Conservation (phyloP, 495 filamentous ascomycete genomes). For the Talaromyces proteolyticus region DNA sequence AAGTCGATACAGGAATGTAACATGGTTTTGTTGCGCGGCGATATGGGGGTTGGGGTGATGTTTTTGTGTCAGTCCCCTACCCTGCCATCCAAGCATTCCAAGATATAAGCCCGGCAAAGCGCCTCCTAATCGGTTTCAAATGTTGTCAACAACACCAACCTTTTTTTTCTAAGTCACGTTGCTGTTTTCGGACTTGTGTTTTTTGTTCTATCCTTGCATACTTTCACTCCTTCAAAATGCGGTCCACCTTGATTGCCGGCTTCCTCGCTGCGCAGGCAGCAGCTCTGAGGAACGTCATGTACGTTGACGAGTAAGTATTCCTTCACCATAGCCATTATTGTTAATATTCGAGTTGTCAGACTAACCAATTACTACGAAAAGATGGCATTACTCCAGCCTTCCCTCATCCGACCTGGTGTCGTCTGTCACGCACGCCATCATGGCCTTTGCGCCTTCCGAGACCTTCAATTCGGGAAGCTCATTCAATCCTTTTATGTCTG, state of each 20-base stretch:
- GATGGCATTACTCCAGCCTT: constrained; percentile 3
- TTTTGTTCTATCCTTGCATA: neutral
- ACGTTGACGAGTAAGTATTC: constrained; percentile 6
- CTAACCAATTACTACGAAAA: neutral
- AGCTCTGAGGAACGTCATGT: constrained; percentile 7
- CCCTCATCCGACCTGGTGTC: constrained; percentile 5
- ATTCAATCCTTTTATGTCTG: constrained; percentile 55
- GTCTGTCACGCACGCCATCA: constrained; percentile 49
- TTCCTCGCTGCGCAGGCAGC: constrained; percentile 7
- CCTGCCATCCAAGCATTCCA: neutral
- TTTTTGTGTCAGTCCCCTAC: neutral
- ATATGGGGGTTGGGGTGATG: neutral
- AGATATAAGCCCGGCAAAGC: neutral
- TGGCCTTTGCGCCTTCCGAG: constrained; percentile 60
- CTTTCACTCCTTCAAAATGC: neutral
- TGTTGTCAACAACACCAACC: neutral
- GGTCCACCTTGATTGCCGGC: neutral
- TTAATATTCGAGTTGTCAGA: neutral
- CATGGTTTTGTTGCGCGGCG: neutral
- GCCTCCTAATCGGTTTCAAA: neutral
- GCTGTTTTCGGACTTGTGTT: neutral
- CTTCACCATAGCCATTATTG: neutral
- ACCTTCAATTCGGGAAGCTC: constrained; percentile 44
- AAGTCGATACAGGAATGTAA: neutral
- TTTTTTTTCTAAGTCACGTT: neutral